Base-by-base conservation (phyloP, 306 rosid genomes). In the Dalbergia cochinchinensis region DNA sequence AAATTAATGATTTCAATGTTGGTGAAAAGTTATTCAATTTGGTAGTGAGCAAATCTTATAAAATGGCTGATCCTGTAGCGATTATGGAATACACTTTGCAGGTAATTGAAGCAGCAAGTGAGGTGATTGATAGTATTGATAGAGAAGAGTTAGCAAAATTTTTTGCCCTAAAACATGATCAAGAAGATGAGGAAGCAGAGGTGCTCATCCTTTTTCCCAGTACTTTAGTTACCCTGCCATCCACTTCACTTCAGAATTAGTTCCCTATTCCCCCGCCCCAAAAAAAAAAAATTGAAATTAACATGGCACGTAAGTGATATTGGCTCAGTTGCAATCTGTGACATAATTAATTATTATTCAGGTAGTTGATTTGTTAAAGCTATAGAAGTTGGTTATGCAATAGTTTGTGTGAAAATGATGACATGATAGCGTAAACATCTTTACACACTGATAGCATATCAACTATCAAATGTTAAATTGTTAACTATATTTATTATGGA, bases 101-200 rank as follows among this genome's bases (percentile, higher is more conserved):
- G 99, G 86, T 95, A 72, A 86, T 95, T 85, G 82, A 83, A 73
- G 95, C 98, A 69, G 96, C 98, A 57, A 83, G 85, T 85, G 94
- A 89, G 76, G 97, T 95, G 75, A 71, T 90, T 58, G 86, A 83
- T 57, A 95, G 99, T 78, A 82, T 92, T 76, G 94, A 93, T 83
- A 91, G 51, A 87, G 98, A 95, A 19, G 96, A 91, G 87, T 78
- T 95, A 39, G 89, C 86, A 35, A 90, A 87, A 70, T 73, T 0
- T 55, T 84, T 91, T 60, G 88, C 97, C 3, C 78, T 91, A 34
- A 95, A 83, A 89, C 80, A 67, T 85, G 94, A 95, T 61, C 89
- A 90, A 0, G 99, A 90, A 51, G 99, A 92, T 51, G 99, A 92
- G 74, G 98, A 91, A 57, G 87, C 86, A 33, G 97, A 95, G 94